phyloP scores from a whole-genome alignment of 768 basidiomycete genomes.

The Dictyophora rubrovolvata region DNA sequence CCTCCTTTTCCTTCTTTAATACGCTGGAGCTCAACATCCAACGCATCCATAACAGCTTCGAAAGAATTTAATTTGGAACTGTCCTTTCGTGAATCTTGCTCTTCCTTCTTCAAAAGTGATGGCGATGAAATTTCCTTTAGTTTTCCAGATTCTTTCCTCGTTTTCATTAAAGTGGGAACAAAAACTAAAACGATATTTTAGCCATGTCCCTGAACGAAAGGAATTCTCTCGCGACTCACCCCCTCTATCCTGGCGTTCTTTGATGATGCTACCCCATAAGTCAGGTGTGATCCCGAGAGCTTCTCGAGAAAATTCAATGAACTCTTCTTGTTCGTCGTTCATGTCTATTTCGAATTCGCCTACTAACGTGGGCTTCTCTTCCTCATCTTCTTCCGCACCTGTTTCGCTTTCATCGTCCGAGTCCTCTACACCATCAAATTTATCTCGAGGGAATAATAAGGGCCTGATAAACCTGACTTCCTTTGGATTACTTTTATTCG shows the following conservation, averaged over 20 bases:
- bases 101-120: background rate
- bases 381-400: slow-evolving; percentile 41
- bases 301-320: slow-evolving; percentile 89
- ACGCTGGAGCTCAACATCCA: slow-evolving; percentile 74
- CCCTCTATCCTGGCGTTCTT: slow-evolving; percentile 67
- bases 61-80: slow-evolving; percentile 61
- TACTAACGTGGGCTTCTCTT: slow-evolving; percentile 74
- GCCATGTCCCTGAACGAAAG: background rate
- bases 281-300: slow-evolving; percentile 79
- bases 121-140: background rate
- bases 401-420: slow-evolving; percentile 80
- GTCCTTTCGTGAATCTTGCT: slow-evolving; percentile 5
- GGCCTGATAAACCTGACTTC: slow-evolving; percentile 46
- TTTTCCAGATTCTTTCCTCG: background rate
- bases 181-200: slow-evolving; percentile 35
- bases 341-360: slow-evolving; percentile 85
- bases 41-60: slow-evolving; percentile 91
- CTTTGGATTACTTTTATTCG: slow-evolving; percentile 7
- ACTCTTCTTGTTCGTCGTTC: slow-evolving; percentile 89
- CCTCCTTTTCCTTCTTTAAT: slow-evolving; percentile 22
- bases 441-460: slow-evolving; percentile 72
- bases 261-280: slow-evolving; percentile 83
- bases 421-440: slow-evolving; percentile 79
- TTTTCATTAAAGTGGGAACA: slow-evolving; percentile 30
- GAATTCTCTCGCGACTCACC: slow-evolving; percentile 47